A percentile compares a stretch with the other conserved stretches of the same genome.
These are phyloP conservation scores for Trichoderma oligosporum DNA, from an alignment of 2,329 filamentous ascomycete genomes.

Conservation along the genomic window DNA sequence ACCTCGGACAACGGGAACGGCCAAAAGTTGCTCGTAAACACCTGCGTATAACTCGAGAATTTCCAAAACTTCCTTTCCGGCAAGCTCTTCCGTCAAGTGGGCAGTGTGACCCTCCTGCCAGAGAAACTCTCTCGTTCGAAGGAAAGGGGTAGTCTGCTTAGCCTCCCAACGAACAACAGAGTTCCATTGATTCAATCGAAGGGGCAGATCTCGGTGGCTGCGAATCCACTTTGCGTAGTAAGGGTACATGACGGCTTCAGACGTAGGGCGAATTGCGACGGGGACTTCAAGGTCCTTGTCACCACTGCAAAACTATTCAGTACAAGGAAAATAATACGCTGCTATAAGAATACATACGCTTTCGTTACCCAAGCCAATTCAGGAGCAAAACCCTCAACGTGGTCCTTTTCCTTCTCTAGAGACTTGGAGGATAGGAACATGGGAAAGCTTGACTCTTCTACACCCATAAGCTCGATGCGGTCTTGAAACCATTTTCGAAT, in stretches of 20 bases:
- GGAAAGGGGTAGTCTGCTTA: slow-evolving; percentile 84
- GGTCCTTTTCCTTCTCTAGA: slow-evolving; percentile 83
- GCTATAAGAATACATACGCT: slow-evolving; percentile 50
- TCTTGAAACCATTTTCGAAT: slow-evolving; percentile 65
- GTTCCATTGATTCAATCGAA: slow-evolving; percentile 98
- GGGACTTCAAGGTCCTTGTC: slow-evolving; percentile 86
- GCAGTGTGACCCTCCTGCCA: slow-evolving; percentile 97
- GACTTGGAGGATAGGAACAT: slow-evolving; percentile 93
- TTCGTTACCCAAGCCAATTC: slow-evolving; percentile 87
- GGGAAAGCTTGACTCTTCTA: slow-evolving; percentile 94
- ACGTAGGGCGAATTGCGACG: slow-evolving; percentile 64
- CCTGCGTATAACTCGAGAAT: slow-evolving; percentile 91
- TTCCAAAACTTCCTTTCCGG: slow-evolving; percentile 80
- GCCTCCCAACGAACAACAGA: slow-evolving; percentile 91
- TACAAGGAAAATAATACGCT: not conserved
- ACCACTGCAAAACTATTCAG: slow-evolving; percentile 53
- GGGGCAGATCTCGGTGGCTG: slow-evolving; percentile 88
- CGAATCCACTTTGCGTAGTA: slow-evolving; percentile 98
- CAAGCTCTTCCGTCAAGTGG: slow-evolving; percentile 77
- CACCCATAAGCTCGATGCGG: slow-evolving; percentile 84
- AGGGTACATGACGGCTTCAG: slow-evolving; percentile 84
- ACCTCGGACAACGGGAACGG: slow-evolving; percentile 90
- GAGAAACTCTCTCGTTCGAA: slow-evolving; percentile 89
- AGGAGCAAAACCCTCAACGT: slow-evolving; percentile 97
- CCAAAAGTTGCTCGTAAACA: slow-evolving; percentile 89